phyloP scores from a whole-genome alignment of 768 basidiomycete species.

The Fistulinella prunicolor region DNA sequence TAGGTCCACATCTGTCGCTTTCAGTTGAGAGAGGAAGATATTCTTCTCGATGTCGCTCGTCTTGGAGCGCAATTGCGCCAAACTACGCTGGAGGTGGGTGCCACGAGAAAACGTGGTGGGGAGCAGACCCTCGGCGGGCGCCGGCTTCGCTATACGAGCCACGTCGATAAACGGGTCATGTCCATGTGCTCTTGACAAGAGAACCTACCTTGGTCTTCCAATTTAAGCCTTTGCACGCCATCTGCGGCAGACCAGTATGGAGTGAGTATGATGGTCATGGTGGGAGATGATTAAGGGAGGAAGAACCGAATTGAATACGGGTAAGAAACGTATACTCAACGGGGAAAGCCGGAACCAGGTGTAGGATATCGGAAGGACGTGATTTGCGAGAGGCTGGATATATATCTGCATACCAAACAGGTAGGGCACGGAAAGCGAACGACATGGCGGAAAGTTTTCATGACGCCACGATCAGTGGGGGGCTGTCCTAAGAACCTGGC shows the following conservation, averaged over 20 bases:
- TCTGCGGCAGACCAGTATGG: conserved; percentile 61
- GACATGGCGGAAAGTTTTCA: background rate
- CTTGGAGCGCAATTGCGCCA: conserved; percentile 74
- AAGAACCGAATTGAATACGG: background rate
- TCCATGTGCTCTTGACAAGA: background rate
- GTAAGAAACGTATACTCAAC: conserved; percentile 1
- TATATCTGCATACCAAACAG: conserved; percentile 3
- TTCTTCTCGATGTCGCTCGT: conserved; percentile 77
- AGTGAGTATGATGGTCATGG: conserved; percentile 62
- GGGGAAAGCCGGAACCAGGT: conserved; percentile 10
- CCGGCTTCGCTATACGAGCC: conserved; percentile 35
- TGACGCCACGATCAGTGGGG: conserved; percentile 3
- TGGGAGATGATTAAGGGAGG: background rate
- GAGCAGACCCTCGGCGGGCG: conserved; percentile 51
- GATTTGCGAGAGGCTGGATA: background rate
- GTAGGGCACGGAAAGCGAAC: background rate
- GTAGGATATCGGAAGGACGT: background rate
- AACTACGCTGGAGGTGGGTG: conserved; percentile 56
- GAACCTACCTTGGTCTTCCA: conserved; percentile 50
- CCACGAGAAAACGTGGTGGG: conserved; percentile 56
- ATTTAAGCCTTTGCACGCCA: conserved; percentile 68
- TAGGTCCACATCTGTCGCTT: conserved; percentile 64
- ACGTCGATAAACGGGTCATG: conserved; percentile 3
- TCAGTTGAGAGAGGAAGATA: conserved; percentile 76
- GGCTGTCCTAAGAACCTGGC: background rate